Evolutionary conservation across 179 eudicot genomes (phyloP).

Genomic region (Gypsophila paniculata): DNA sequence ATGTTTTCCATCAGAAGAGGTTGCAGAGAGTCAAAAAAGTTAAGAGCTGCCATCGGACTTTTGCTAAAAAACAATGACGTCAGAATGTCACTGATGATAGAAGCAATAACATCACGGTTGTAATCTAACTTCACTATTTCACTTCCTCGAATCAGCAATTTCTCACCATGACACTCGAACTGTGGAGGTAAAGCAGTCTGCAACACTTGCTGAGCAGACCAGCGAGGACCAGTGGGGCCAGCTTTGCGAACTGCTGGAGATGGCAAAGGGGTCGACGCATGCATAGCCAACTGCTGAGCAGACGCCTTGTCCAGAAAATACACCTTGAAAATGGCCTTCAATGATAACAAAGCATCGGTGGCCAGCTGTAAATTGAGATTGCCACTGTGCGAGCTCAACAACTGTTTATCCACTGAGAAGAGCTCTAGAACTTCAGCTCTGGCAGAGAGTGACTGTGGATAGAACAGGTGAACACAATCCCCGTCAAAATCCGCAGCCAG

Average conservation of each 20-base stretch:
- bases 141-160: slow-evolving; percentile 44
- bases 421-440: slow-evolving; percentile 95
- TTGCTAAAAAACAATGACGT: slow-evolving; percentile 61
- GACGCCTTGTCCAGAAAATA: slow-evolving; percentile 46
- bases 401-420: slow-evolving; percentile 86
- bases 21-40: slow-evolving; percentile 64
- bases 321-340: slow-evolving; percentile 52
- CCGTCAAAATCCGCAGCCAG: slow-evolving; percentile 96
- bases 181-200: slow-evolving; percentile 64
- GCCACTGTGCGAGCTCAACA: slow-evolving; percentile 81
- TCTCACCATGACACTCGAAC: slow-evolving; percentile 66
- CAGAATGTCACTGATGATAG: slow-evolving; percentile 57
- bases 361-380: slow-evolving; percentile 78
- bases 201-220: slow-evolving; percentile 78
- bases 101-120: slow-evolving; percentile 50
- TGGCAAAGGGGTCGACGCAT: slow-evolving; percentile 45
- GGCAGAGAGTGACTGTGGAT: slow-evolving; percentile 89
- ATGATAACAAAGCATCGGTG: slow-evolving; percentile 65
- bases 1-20: slow-evolving; percentile 84
- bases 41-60: slow-evolving; percentile 68
- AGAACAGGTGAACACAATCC: slow-evolving; percentile 84
- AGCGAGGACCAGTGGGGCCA: slow-evolving; percentile 43
- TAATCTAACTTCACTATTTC: slow-evolving; percentile 55
- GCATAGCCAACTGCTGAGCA: slow-evolving; percentile 81
- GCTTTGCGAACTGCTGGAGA: slow-evolving; percentile 54